Evolutionary conservation across 306 rosid genomes (phyloP).

Genomic region (Sindora glabra): DNA sequence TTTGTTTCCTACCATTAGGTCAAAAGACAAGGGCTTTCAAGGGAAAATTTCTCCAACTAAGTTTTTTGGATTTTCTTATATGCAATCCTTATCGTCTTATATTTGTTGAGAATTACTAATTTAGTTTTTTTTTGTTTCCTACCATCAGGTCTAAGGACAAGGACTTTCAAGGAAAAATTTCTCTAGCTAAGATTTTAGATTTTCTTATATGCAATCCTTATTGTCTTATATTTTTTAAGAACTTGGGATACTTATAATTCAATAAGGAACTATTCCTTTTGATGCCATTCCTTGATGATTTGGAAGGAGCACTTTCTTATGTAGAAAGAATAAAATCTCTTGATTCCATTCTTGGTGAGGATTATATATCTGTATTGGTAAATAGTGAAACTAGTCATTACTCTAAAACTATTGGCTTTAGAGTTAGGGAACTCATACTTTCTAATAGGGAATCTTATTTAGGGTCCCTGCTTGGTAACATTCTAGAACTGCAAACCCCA

Average conservation of each 20-base stretch:
- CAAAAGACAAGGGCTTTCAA: too few relatives aligned
- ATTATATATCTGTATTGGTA: conserved; percentile 23
- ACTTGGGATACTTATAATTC: conserved; percentile 24
- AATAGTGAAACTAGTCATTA: conserved; percentile 41
- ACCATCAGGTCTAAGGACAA: conserved; percentile 27
- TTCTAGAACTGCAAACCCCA: too few relatives aligned
- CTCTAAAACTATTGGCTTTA: conserved; percentile 58
- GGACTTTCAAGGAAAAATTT: conserved; percentile 21
- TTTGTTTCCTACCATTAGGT: too few relatives aligned
- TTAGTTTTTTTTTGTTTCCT: conserved; percentile 10
- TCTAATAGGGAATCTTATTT: conserved; percentile 64
- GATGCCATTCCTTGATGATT: conserved; percentile 49
- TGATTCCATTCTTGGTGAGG: conserved; percentile 39
- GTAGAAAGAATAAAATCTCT: conserved; percentile 82
- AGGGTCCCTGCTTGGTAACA: conserved; percentile 72
- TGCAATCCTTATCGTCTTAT: too few relatives aligned
- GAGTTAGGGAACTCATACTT: conserved; percentile 63
- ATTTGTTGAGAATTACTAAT: too few relatives aligned
- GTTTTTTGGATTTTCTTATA: too few relatives aligned
- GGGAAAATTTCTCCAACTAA: too few relatives aligned
- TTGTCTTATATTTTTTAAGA: conserved; percentile 37
- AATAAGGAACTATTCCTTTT: conserved; percentile 37
- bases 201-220: conserved; percentile 23
- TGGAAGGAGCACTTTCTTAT: conserved; percentile 45
- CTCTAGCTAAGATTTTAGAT: conserved; percentile 25